Conservation (phyloP, 225 moss, liverwort and hornwort genomes). For the Sphagnum tenellum region DNA sequence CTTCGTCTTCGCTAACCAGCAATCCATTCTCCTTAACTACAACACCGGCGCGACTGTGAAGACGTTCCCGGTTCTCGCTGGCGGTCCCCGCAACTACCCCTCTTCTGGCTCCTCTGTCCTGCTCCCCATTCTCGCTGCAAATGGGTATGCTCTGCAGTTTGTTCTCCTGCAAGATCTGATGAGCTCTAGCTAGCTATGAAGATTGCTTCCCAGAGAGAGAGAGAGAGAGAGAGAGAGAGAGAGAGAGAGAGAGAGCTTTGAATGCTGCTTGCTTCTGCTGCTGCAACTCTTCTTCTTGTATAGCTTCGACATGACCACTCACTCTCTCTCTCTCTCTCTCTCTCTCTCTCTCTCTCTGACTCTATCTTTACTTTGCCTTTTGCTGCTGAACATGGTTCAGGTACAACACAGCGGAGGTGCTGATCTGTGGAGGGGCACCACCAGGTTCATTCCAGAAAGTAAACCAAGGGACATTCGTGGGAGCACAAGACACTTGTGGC, state of each 20-base stretch:
- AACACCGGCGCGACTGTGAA: conserved; percentile 11
- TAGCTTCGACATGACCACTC: too few relatives aligned
- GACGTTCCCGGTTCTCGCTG: conserved; percentile 16
- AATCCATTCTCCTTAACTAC: conserved; percentile 42
- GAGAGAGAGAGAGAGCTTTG: too few relatives aligned
- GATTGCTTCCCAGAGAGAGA: too few relatives aligned
- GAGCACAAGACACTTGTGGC: conserved; percentile 35
- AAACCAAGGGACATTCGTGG: conserved; percentile 4
- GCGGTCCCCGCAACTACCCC: conserved; percentile 47
- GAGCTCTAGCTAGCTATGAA: too few relatives aligned
- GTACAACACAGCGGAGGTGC: conserved; percentile 22
- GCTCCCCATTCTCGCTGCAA: conserved; percentile 16
- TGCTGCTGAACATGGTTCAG: too few relatives aligned
- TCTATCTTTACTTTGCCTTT: too few relatives aligned
- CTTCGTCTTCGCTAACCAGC: conserved; percentile 60
- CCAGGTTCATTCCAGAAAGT: conserved; percentile 28
- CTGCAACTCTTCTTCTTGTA: too few relatives aligned
- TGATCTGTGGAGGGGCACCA: conserved; percentile 51
- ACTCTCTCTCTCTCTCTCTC: too few relatives aligned
- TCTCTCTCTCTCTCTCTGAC: too few relatives aligned
- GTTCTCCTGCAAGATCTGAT: too few relatives aligned
- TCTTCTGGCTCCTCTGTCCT: conserved; percentile 43
- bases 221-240: too few relatives aligned
- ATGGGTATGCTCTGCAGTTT: conserved; percentile 3
- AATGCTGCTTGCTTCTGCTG: too few relatives aligned